Conservation (phyloP, 208 protist genomes). For the Leishmania martiniquensis region DNA sequence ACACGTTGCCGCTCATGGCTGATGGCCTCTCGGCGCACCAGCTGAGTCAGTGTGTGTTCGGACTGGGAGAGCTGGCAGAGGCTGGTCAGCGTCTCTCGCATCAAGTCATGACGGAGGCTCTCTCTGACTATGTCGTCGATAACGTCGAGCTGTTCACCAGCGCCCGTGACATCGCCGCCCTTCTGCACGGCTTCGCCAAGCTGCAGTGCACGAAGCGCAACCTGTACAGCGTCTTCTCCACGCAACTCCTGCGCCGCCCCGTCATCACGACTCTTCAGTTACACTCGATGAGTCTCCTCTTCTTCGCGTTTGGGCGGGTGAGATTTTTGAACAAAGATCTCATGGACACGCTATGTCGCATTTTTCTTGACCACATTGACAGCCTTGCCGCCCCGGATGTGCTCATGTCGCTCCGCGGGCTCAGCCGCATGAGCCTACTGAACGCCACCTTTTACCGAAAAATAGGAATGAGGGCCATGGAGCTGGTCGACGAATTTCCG, state of each 20-base stretch:
- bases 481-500: slow-evolving; percentile 47
- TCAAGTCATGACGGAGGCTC: slow-evolving; percentile 65
- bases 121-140: slow-evolving; percentile 79
- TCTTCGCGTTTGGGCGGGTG: slow-evolving; percentile 71
- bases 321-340: slow-evolving; percentile 80
- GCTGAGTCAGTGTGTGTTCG: slow-evolving; percentile 56
- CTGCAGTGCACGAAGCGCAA: slow-evolving; percentile 79
- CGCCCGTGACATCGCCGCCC: slow-evolving; percentile 52
- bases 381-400: slow-evolving; percentile 62
- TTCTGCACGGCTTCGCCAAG: slow-evolving; percentile 79
- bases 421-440: slow-evolving; percentile 73
- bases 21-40: slow-evolving; percentile 50
- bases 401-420: slow-evolving; percentile 53
- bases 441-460: slow-evolving; percentile 62
- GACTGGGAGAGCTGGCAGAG: slow-evolving; percentile 54
- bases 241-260: slow-evolving; percentile 44
- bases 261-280: slow-evolving; percentile 57
- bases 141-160: slow-evolving; percentile 69
- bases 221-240: slow-evolving; percentile 73
- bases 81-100: slow-evolving; percentile 72
- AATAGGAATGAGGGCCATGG: slow-evolving; percentile 43
- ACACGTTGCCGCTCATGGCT: slow-evolving; percentile 43
- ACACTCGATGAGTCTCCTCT: slow-evolving; percentile 40
- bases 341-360: slow-evolving; percentile 49
- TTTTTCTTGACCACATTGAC: slow-evolving; percentile 37